Base-by-base conservation (phyloP, 2,329 filamentous ascomycete species). In the Thelonectria olida region DNA sequence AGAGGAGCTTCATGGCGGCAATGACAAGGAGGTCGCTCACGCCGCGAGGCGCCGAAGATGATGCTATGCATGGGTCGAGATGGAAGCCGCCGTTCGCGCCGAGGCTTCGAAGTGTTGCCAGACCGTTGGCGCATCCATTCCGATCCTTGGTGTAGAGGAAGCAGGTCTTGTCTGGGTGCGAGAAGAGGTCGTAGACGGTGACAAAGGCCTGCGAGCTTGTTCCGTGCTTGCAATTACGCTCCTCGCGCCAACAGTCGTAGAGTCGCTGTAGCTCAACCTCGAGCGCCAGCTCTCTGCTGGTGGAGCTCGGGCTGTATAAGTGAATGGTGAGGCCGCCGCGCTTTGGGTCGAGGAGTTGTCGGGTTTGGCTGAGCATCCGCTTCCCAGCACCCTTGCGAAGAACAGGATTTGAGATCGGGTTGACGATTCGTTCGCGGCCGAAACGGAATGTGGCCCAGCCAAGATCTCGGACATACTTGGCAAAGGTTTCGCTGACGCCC, bases 51-150 rank as follows among this genome's bases (percentile, higher is more conserved):
- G 54, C 56, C 3, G 51, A 52, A 6, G 55, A 42, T 2, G 64
- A 54, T 19, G 67, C 67, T 25, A 69, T 63, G 54, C 67, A 69
- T 3, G 67, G 67, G 17, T 69, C 67, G 7, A 67, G 42, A 28
- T 67, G 67, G 28, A 69, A 69, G 1, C 67, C 67, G 2, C 59
- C 60, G 38, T 66, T 58, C 17, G 62, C 67, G 13, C 65, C 67
- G 2, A 69, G 45, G 15, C 63, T 60, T 13, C 67, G 56, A 23
- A 69, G 54, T n/a, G 59, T 61, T 3, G 65, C 67, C 17, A 67
- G 58, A 7, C 67, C 67, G 23, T 65, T 66, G 51, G 62, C 55
- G 23, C 44, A 39, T 5, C 59, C 58, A 7, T 66, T 44, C 5
- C 42, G 39, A 36, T 61, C 63, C 7, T 39, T 57, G 3, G 65